A percentile compares a stretch with the other conserved stretches of the same genome.
Conservation (phyloP, 192 early-diverging fungal genomes). For the Glomus cerebriforme region DNA sequence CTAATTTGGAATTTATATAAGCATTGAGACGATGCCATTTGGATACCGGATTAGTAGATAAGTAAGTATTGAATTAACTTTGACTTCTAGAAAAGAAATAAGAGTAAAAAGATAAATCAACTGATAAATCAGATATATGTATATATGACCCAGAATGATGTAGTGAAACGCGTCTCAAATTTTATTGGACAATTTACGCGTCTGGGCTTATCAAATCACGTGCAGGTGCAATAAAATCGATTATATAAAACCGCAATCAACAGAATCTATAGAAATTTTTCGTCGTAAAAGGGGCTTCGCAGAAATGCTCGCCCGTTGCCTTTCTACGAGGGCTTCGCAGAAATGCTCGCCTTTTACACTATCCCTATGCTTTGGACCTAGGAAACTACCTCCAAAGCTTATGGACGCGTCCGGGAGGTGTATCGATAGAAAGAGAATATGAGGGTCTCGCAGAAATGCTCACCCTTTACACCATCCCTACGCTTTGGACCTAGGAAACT, state of each 20-base stretch:
- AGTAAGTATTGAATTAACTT: constrained; percentile 19
- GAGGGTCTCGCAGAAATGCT: constrained; percentile 25
- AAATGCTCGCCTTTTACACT: constrained; percentile 9
- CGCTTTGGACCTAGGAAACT: constrained; percentile 26
- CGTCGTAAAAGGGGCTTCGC: too few relatives aligned
- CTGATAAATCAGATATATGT: constrained; percentile 10
- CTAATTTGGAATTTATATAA: constrained; percentile 30
- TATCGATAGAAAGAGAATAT: constrained; percentile 16
- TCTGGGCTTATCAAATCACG: constrained; percentile 12
- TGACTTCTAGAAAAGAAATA: too few relatives aligned
- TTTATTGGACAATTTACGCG: constrained; percentile 14
- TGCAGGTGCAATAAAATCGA: too few relatives aligned
- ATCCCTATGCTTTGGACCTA: constrained; percentile 28
- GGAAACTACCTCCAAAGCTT: constrained; percentile 25
- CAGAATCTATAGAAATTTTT: neutral
- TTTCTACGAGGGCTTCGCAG: constrained; percentile 20
- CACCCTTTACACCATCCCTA: constrained; percentile 13
- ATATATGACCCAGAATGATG: too few relatives aligned
- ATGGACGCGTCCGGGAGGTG: constrained; percentile 27
- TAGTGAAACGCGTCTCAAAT: constrained; percentile 1
- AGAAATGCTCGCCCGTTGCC: too few relatives aligned
- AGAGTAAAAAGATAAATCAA: too few relatives aligned
- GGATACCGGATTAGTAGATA: constrained; percentile 5
- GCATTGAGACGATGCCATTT: constrained; percentile 23
- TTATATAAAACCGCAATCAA: too few relatives aligned